phyloP scores from a whole-genome alignment of 2,329 filamentous ascomycete genomes.

The Cercospora zeae-maydis region DNA sequence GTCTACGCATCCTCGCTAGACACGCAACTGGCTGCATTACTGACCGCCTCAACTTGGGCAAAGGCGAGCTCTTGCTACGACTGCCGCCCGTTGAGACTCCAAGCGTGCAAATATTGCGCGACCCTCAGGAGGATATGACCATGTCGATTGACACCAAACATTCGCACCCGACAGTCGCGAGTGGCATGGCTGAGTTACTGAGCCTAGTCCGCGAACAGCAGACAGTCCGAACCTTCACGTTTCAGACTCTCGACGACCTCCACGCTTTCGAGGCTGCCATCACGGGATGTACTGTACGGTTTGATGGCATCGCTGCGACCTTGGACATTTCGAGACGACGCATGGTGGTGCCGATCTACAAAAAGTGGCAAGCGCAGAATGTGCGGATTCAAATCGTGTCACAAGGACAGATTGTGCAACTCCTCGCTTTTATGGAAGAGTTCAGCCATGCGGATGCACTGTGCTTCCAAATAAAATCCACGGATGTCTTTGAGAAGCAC shows the following conservation, averaged over 20 bases:
- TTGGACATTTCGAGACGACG: constrained; percentile 70
- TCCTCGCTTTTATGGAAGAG: constrained; percentile 83
- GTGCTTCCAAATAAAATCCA: constrained; percentile 81
- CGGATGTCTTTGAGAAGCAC: constrained; percentile 70
- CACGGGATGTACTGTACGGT: constrained; percentile 69
- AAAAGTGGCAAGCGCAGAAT: constrained; percentile 83
- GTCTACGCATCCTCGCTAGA: constrained; percentile 69
- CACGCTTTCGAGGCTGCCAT: constrained; percentile 75
- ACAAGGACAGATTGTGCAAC: constrained; percentile 71
- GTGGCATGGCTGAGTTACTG: constrained; percentile 62
- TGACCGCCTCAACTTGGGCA: constrained; percentile 74
- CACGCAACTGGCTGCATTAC: constrained; percentile 71
- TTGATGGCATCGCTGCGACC: constrained; percentile 56
- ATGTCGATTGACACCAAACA: constrained; percentile 58
- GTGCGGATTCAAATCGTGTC: constrained; percentile 75
- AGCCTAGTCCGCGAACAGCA: constrained; percentile 53
- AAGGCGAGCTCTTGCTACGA: constrained; percentile 47
- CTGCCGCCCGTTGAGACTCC: constrained; percentile 46
- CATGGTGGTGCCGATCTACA: constrained; percentile 89
- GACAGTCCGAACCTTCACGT: constrained; percentile 66
- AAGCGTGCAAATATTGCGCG: constrained; percentile 64
- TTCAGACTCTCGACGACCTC: constrained; percentile 52
- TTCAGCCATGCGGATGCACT: constrained; percentile 84
- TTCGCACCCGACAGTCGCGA: constrained; percentile 45
- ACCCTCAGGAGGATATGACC: constrained; percentile 72